Conservation (phyloP, 202 grass and related monocot genomes). For the Setaria viridis region DNA sequence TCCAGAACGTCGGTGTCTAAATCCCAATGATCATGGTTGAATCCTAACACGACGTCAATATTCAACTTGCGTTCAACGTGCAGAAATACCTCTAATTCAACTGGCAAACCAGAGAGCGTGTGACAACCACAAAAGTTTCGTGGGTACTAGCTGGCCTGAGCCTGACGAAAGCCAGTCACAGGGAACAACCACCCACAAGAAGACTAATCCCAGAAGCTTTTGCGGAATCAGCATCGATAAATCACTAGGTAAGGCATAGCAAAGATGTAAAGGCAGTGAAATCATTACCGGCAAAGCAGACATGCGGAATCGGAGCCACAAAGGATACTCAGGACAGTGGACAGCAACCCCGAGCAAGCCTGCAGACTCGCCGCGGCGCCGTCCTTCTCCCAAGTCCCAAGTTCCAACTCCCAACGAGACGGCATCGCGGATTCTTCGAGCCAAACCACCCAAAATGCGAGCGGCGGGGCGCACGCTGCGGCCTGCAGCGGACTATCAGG, state of each 20-base stretch:
- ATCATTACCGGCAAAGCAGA: constrained; percentile 34
- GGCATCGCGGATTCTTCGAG: neutral
- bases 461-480: neutral
- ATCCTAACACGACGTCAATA: neutral
- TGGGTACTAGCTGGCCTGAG: neutral
- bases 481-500: neutral
- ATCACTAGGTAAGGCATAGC: neutral
- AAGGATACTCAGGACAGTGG: no score
- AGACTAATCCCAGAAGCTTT: neutral
- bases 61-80: neutral
- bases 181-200: neutral
- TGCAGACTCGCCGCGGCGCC: neutral
- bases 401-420: neutral
- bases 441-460: neutral
- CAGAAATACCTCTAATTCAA: neutral
- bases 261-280: neutral
- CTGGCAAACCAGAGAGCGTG: neutral
- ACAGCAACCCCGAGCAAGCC: no score
- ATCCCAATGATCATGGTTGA: neutral
- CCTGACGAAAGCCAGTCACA: neutral
- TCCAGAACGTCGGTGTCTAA: neutral
- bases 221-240: neutral
- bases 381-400: neutral
- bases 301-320: neutral
- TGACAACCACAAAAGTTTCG: neutral